Percentiles rank a stretch among this genome's conserved stretches.
Evolutionary conservation across 208 protist species (phyloP).

Genomic region (Acanthamoeba sp.): DNA sequence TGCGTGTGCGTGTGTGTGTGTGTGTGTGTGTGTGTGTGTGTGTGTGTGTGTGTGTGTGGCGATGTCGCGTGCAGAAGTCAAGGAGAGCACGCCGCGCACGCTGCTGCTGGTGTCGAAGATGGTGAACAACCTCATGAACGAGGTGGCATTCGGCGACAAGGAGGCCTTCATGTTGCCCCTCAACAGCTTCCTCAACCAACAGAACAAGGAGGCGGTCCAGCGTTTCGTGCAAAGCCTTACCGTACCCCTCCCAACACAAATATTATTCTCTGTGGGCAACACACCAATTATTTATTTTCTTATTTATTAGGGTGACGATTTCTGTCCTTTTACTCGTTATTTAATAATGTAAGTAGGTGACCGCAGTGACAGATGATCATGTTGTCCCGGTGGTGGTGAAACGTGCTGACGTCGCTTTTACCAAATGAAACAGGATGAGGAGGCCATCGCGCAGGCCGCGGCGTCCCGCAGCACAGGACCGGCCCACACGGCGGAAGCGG

Average conservation of each 20-base stretch:
- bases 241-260: background rate
- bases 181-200: background rate
- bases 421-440: too few species aligned
- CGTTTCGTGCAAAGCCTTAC: slow-evolving; percentile 1
- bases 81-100: background rate
- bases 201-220: background rate
- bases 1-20: background rate
- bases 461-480: too few species aligned
- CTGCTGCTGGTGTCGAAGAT: slow-evolving; percentile 45
- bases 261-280: too few species aligned
- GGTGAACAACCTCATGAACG: slow-evolving; percentile 44
- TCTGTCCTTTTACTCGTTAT: too few species aligned
- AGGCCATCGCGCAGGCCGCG: too few species aligned
- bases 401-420: too few species aligned
- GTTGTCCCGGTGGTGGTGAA: too few species aligned
- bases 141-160: slow-evolving; percentile 30
- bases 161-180: slow-evolving; percentile 30
- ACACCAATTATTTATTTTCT: too few species aligned
- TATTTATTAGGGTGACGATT: too few species aligned
- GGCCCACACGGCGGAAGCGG: background rate
- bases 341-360: too few species aligned
- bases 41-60: background rate
- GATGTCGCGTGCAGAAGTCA: background rate
- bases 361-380: too few species aligned
- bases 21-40: background rate